Base-by-base conservation (phyloP, 345 rosid genomes). In the Populus tremula region DNA sequence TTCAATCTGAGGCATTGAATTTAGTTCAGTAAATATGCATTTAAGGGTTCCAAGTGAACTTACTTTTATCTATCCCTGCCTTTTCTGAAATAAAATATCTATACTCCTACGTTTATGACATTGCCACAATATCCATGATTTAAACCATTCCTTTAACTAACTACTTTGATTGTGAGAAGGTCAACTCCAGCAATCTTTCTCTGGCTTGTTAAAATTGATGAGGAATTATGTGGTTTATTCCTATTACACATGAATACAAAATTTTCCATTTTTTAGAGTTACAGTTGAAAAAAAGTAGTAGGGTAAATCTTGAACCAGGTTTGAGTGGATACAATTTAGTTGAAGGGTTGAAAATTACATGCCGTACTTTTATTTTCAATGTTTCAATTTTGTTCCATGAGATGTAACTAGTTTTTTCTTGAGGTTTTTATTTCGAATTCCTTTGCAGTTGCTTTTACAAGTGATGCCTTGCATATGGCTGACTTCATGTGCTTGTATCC, bases 401-500 rank as follows among this genome's bases (percentile, higher is more conserved):
- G 10, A 43, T 12, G 49, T 50, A 8, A 25, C 63, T 31, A 8
- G 59, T 11, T 69, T 56, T 27, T 39, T 29, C 14, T 7, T 13
- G 74, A 76, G 18, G 36, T 21, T 59, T 38, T 73, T 54, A 14
- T 33, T 47, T 67, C 39, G 29, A 49, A 49, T 76, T 70, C 23
- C n/a, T 59, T 47, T 61, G 16, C 33, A 5, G 41, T 35, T 50
- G 41, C 41, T 21, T 21, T 39, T 59, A 9, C 68, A 31, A 33
- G 14, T 53, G 63, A 33, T 69, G 29, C 9, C 39, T 31, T 59
- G 29, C 64, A 59, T 23, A 23, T 25, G 25, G 23, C 56, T 70
- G 41, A 14, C 69, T 69, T 68, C 49, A 71, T 25, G 69, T 59
- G 62, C 74, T 71, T 79, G 29, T 61, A 70, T 85, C 81, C 66